Conservation (phyloP, 129 eudicot species). For the Chrysanthemum makinoi region DNA sequence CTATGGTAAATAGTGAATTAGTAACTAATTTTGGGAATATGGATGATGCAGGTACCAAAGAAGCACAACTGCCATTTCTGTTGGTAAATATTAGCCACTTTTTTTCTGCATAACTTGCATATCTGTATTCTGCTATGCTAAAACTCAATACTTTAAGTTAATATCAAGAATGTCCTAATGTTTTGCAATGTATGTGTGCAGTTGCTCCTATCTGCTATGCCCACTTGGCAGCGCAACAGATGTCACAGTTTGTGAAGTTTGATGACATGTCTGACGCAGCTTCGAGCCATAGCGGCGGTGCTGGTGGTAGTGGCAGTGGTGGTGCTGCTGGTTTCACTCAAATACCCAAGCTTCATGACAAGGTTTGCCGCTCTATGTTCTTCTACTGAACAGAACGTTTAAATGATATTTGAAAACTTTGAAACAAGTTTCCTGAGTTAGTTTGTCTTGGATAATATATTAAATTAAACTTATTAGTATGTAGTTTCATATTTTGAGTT, state of each 20-base stretch:
- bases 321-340: slow-evolving; percentile 40
- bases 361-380: slow-evolving; percentile 73
- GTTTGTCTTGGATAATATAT: background rate
- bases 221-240: too few species aligned
- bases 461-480: background rate
- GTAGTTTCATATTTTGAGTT: background rate
- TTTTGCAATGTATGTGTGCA: slow-evolving; percentile 24
- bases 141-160: too few species aligned
- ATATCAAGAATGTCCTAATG: background rate
- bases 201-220: slow-evolving; percentile 37
- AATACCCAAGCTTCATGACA: slow-evolving; percentile 51
- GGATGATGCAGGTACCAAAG: too few species aligned
- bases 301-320: slow-evolving; percentile 32
- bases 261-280: slow-evolving; percentile 18
- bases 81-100: too few species aligned
- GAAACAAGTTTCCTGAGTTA: background rate
- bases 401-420: too few species aligned
- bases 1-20: too few species aligned
- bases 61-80: too few species aligned
- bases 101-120: too few species aligned
- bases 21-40: too few species aligned
- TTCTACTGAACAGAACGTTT: slow-evolving; percentile 43
- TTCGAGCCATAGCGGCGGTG: slow-evolving; percentile 61
- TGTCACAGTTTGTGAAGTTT: too few species aligned
- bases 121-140: too few species aligned